These are phyloP conservation scores for Aspergillus floridensis DNA, from an alignment of 2,329 filamentous ascomycete species.

Conservation along the genomic window DNA sequence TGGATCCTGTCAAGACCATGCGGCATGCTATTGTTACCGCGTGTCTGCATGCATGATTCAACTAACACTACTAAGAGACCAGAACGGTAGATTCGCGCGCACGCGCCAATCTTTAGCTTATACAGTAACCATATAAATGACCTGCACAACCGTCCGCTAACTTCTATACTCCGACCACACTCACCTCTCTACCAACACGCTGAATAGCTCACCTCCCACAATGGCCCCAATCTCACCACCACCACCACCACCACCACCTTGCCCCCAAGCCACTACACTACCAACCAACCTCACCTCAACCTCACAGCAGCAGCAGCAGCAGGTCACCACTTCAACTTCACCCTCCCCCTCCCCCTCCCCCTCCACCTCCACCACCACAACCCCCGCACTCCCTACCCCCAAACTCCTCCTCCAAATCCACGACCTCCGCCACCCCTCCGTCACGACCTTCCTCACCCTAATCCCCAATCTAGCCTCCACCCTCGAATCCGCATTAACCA, in stretches of 20 bases:
- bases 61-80: neutral
- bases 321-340: conserved; percentile 24
- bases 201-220: neutral
- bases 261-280: neutral
- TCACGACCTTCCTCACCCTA: conserved; percentile 59
- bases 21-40: neutral
- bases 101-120: neutral
- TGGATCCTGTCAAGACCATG: neutral
- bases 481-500: conserved; percentile 61
- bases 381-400: conserved; percentile 22
- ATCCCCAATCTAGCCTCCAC: conserved; percentile 60
- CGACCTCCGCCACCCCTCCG: conserved; percentile 49
- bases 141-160: neutral
- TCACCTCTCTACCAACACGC: neutral
- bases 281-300: neutral
- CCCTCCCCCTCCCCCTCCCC: conserved; percentile 25
- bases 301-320: neutral
- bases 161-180: neutral
- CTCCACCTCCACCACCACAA: neutral
- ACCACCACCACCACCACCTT: neutral
- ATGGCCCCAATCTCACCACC: neutral
- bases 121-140: neutral
- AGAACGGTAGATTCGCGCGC: neutral
- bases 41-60: neutral
- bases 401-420: conserved; percentile 38